These are phyloP conservation scores for Phytopythium vexans DNA, from an alignment of 352 stramenopile species.

Conservation along the genomic window DNA sequence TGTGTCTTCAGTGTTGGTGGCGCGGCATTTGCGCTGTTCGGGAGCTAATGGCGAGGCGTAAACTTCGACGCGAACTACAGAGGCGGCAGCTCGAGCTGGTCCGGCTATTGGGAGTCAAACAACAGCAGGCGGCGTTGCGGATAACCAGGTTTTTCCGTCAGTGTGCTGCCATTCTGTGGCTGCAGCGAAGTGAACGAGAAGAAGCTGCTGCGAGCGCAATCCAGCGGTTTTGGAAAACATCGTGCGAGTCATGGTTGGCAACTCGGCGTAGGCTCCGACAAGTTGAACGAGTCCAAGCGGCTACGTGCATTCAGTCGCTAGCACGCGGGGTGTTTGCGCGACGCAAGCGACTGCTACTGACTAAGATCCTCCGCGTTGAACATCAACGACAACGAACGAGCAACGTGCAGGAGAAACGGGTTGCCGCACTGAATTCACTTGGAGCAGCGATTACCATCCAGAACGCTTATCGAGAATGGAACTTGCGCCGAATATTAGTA, in stretches of 20 bases:
- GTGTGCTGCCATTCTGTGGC: slow-evolving; percentile 9
- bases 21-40: slow-evolving; percentile 29
- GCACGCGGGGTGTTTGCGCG: slow-evolving; percentile 30
- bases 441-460: slow-evolving; percentile 53
- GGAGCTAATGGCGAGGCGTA: slow-evolving; percentile 19
- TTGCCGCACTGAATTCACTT: slow-evolving; percentile 5
- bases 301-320: slow-evolving; percentile 43
- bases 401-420: background rate
- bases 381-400: slow-evolving; percentile 7
- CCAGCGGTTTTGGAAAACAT: slow-evolving; percentile 51
- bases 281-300: slow-evolving; percentile 28
- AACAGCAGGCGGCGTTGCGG: slow-evolving; percentile 35
- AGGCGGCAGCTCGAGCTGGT: slow-evolving; percentile 40
- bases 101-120: slow-evolving; percentile 34
- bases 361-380: slow-evolving; percentile 35
- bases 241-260: slow-evolving; percentile 41
- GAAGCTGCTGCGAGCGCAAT: slow-evolving; percentile 28
- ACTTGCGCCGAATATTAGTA: slow-evolving; percentile 20
- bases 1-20: slow-evolving; percentile 62
- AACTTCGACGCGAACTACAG: slow-evolving; percentile 34
- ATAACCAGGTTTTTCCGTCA: slow-evolving; percentile 42
- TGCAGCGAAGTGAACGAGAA: slow-evolving; percentile 6
- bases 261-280: slow-evolving; percentile 36
- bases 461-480: slow-evolving; percentile 35
- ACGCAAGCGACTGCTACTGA: slow-evolving; percentile 20